These are phyloP conservation scores for Fusarium anguioides DNA, from an alignment of 2,329 filamentous ascomycete genomes.

Conservation along the genomic window DNA sequence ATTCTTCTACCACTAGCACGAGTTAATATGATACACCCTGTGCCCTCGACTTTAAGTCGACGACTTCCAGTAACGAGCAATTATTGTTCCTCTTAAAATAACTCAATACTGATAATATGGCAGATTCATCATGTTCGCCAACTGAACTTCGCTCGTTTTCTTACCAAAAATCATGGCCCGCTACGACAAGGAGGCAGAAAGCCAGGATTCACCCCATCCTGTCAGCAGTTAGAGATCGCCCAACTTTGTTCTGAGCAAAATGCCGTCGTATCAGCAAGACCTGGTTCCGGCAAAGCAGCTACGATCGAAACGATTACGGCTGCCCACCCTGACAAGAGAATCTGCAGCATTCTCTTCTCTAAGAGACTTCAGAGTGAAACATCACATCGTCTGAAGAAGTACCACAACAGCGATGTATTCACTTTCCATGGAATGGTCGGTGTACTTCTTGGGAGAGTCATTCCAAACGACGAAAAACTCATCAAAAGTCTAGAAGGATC, in stretches of 20 bases:
- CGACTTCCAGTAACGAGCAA: conserved; percentile 13
- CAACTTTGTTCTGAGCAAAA: conserved; percentile 40
- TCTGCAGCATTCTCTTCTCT: conserved; percentile 45
- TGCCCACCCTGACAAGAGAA: conserved; percentile 33
- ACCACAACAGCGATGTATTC: conserved; percentile 33
- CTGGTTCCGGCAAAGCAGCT: conserved; percentile 49
- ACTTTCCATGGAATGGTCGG: conserved; percentile 46
- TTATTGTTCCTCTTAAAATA: not conserved
- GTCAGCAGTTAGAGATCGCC: conserved; percentile 43
- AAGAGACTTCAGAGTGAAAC: conserved; percentile 46
- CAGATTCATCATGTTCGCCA: not conserved
- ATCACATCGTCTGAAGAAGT: conserved; percentile 31
- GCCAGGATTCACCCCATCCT: conserved; percentile 34
- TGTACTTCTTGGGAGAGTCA: conserved; percentile 24
- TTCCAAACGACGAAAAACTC: conserved; percentile 36
- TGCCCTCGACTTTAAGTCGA: not conserved
- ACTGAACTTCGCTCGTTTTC: not conserved
- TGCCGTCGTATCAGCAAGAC: conserved; percentile 49
- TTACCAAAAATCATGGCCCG: not conserved
- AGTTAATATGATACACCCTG: not conserved
- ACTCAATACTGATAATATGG: not conserved
- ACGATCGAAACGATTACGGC: conserved; percentile 47
- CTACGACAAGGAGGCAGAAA: not conserved
- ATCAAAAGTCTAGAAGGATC: conserved; percentile 10
- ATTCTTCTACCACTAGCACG: not conserved